Conservation (phyloP, 352 stramenopile species). For the Phytophthora niederhauseri region DNA sequence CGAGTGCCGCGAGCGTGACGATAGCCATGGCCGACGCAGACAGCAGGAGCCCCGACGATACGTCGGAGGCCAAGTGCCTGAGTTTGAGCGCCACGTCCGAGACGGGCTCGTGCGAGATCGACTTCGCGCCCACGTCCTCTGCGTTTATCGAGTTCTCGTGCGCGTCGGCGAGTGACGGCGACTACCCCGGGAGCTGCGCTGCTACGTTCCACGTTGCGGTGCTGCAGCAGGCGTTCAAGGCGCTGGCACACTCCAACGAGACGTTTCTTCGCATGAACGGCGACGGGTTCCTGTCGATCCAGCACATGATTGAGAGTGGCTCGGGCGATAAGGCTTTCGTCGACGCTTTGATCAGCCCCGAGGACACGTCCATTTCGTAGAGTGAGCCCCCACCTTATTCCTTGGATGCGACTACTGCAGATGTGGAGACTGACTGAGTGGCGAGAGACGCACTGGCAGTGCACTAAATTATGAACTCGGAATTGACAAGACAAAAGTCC, state of each 20-base stretch:
- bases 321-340: slow-evolving; percentile 82
- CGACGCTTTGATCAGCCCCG: slow-evolving; percentile 79
- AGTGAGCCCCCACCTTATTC: background rate
- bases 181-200: slow-evolving; percentile 33
- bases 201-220: slow-evolving; percentile 84
- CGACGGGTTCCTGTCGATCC: slow-evolving; percentile 80
- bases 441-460: background rate
- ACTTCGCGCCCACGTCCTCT: slow-evolving; percentile 66
- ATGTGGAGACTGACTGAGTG: background rate
- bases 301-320: slow-evolving; percentile 80
- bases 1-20: slow-evolving; percentile 77
- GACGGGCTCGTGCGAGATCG: slow-evolving; percentile 83
- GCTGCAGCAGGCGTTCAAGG: slow-evolving; percentile 85
- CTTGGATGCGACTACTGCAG: background rate
- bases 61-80: slow-evolving; percentile 46
- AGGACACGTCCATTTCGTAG: slow-evolving; percentile 63
- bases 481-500: background rate
- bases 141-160: slow-evolving; percentile 89
- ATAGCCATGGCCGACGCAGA: slow-evolving; percentile 65
- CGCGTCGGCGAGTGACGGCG: slow-evolving; percentile 24
- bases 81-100: slow-evolving; percentile 73
- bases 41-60: slow-evolving; percentile 18
- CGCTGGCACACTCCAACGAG: slow-evolving; percentile 74
- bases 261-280: slow-evolving; percentile 86
- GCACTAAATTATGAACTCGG: slow-evolving; percentile 14